These are phyloP conservation scores for Diplodia scrobiculata DNA, from an alignment of 2,329 filamentous ascomycete genomes.

Conservation along the genomic window DNA sequence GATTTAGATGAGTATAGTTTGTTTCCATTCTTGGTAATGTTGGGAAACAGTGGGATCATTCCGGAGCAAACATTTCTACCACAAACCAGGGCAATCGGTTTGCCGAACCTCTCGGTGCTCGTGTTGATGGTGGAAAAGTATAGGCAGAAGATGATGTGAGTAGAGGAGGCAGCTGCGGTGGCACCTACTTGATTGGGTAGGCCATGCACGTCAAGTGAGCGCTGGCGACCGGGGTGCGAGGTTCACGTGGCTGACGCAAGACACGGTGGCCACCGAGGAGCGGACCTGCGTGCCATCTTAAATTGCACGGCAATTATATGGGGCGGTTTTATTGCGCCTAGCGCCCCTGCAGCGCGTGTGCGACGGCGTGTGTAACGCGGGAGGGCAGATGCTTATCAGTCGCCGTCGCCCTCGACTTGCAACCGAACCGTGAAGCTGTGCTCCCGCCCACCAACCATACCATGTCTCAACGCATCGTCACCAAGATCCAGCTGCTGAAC, in stretches of 20 bases:
- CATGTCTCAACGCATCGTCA: conserved; percentile 14
- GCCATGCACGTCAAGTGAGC: not conserved
- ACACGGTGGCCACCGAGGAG: not conserved
- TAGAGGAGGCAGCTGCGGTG: not conserved
- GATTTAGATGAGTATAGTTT: not conserved
- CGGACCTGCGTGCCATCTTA: not conserved
- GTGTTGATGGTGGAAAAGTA: no score
- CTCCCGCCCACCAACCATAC: not conserved
- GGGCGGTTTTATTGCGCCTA: not conserved
- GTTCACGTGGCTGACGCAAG: not conserved
- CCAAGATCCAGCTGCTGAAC: conserved; percentile 17
- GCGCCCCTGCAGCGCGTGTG: conserved; percentile 13
- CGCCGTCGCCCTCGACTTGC: not conserved
- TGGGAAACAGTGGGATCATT: not conserved
- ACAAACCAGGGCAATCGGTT: not conserved
- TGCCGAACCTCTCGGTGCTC: not conserved
- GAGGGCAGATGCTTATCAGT: not conserved
- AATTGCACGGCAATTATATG: conserved; percentile 4
- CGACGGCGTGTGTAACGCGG: conserved; percentile 10
- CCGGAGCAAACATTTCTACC: not conserved
- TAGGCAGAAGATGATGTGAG: no score
- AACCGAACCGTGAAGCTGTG: no score
- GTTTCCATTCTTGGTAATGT: not conserved
- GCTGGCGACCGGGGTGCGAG: not conserved
- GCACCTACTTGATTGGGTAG: not conserved